Evolutionary conservation across 2,329 filamentous ascomycete genomes (phyloP).

Genomic region (Cercospora brassicicola): DNA sequence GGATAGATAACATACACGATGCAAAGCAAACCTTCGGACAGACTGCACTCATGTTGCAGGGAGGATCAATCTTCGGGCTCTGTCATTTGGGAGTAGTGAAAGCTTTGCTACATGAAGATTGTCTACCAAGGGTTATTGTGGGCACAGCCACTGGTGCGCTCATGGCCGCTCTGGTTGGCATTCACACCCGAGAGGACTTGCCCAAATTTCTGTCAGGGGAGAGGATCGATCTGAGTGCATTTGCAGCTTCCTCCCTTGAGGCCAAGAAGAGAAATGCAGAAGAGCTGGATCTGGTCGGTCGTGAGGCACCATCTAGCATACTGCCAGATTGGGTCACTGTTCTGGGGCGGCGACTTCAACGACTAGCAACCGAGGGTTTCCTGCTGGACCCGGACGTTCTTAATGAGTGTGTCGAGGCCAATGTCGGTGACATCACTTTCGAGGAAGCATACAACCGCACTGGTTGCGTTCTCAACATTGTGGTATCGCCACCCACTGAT

Average conservation of each 20-base stretch:
- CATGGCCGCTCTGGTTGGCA: constrained; percentile 82
- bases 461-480: constrained; percentile 87
- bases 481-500: constrained; percentile 72
- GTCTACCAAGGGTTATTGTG: constrained; percentile 85
- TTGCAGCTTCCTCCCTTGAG: constrained; percentile 52
- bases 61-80: constrained; percentile 88
- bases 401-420: constrained; percentile 78
- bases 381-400: constrained; percentile 72
- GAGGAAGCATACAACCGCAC: constrained; percentile 86
- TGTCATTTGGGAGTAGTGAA: constrained; percentile 87
- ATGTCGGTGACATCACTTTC: constrained; percentile 87
- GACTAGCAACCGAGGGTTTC: constrained; percentile 75
- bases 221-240: constrained; percentile 79
- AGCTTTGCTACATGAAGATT: constrained; percentile 68
- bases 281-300: constrained; percentile 7
- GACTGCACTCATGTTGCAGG: constrained; percentile 75
- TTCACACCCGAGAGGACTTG: constrained; percentile 83
- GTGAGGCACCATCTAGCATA: constrained; percentile 59
- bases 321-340: constrained; percentile 52
- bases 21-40: constrained; percentile 87
- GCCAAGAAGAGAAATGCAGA: constrained; percentile 24
- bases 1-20: constrained; percentile 83
- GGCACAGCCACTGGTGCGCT: constrained; percentile 88
- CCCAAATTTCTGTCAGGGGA: constrained; percentile 73
- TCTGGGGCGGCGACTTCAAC: constrained; percentile 62